These are phyloP conservation scores for Tolypocladium album DNA, from an alignment of 2,329 filamentous ascomycete species.

Conservation along the genomic window DNA sequence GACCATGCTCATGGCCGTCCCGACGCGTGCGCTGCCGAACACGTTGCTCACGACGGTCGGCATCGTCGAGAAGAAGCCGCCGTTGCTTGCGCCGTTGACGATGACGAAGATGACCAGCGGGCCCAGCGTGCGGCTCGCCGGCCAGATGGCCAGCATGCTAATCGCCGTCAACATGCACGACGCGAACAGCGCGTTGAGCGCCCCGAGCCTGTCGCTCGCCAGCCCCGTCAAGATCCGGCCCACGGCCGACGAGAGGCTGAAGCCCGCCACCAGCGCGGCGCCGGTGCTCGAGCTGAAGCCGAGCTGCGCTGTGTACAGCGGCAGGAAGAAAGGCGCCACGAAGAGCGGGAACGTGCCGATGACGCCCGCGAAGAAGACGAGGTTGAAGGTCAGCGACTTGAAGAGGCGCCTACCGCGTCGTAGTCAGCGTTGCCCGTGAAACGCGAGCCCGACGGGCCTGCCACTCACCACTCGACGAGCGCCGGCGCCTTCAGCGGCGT, in stretches of 20 bases:
- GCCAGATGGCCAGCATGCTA: constrained; percentile 53
- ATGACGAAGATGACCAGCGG: constrained; percentile 46
- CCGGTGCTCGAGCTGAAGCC: constrained; percentile 40
- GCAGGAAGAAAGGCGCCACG: constrained; percentile 51
- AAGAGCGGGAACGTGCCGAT: constrained; percentile 50
- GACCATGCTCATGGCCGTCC: constrained; percentile 51
- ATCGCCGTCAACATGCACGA: constrained; percentile 40
- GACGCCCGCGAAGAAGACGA: constrained; percentile 42
- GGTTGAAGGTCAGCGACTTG: constrained; percentile 35
- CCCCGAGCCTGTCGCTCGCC: constrained; percentile 40
- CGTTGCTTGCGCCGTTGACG: constrained; percentile 49
- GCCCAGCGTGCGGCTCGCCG: constrained; percentile 40
- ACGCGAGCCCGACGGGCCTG: not conserved
- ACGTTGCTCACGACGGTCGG: constrained; percentile 51
- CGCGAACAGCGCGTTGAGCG: constrained; percentile 42
- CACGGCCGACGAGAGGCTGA: constrained; percentile 49
- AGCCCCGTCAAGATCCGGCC: constrained; percentile 45
- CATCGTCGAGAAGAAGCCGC: constrained; percentile 53
- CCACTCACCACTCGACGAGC: not conserved
- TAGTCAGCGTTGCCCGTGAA: not conserved
- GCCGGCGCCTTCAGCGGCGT: not conserved
- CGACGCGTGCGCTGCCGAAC: constrained; percentile 43
- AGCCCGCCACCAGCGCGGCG: constrained; percentile 47
- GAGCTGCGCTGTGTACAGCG: constrained; percentile 43
- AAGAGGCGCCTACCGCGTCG: constrained; percentile 32